Base-by-base conservation (phyloP, 2,329 filamentous ascomycete genomes). In the Peltaster fructicola region DNA sequence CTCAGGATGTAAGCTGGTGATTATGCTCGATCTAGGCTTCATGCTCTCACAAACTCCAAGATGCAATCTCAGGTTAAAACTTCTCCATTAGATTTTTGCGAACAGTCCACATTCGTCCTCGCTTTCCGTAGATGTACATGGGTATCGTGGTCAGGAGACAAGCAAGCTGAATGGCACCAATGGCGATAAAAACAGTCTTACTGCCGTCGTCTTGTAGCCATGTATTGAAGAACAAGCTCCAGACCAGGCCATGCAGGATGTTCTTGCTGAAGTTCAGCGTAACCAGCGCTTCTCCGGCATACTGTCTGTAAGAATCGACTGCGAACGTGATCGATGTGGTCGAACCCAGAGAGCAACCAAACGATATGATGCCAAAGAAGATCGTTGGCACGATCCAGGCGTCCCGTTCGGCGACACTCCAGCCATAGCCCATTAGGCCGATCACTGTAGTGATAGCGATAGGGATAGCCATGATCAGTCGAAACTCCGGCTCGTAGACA, bases 191-290 rank as follows among this genome's bases (percentile, higher is more conserved):
- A 0, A 91, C 81, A 7, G 56, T 63, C 52, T 75, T 80, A 7
- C 76, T 63, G 0, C 85, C 84, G 29, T 81, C 73, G 2, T 52
- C 47, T 15, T 76, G 65, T 12, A 95, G 58, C 85, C 85, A 95
- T 27, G 67, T 59, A 4, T 79, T 79, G 38, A 92, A 78, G 48
- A 95, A 93, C 24, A 93, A 57, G 31, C 78, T 68, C 45, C 92
- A 95, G 1, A 92, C 64, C 26, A 95, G 59, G 0, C 85, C 85
- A 41, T 95, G 85, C 14, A 93, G 67, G 27, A 93, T 65, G 45
- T 93, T 95, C 61, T 95, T 95, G 53, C 70, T 73, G 44, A 93
- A 88, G 44, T 93, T 95, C 37, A 95, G 59, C 11, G 85, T 93
- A 8, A 95, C 88, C 16, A 95, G 62, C 3, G 85, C 84, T 52